Base-by-base conservation (phyloP, 129 eudicot genomes). In the Pseudognaphalium luteoalbum region DNA sequence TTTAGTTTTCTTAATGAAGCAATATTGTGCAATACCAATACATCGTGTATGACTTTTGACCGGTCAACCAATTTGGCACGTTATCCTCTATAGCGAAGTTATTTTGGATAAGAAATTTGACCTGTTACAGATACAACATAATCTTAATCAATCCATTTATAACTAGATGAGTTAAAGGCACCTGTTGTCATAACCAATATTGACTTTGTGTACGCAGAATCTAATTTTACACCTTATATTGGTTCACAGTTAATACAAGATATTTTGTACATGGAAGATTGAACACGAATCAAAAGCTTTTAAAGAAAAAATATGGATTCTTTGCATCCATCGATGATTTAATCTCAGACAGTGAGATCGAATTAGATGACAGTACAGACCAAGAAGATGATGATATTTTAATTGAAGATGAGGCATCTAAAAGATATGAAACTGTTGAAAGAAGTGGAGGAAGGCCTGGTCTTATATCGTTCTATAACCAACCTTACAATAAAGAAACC, bases 401-500 rank as follows among this genome's bases (percentile, higher is more conserved):
- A 32, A 76, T 58, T 35, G 92, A 87, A 79, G 83, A 80, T 32
- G 62, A 30, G 25, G 60, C 83, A 58, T 56, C 87, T 59, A 58
- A 76, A 70, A 75, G 35, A 51, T 84, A 52, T 85, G 68, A 51
- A 44, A 76, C 77, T 15, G 29, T 39, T 50, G 90, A 83, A 71
- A 75, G 79, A 72, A 47, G 81, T 80, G 85, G 78, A 62, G 97
- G 99, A 74, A 91, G 82, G 82, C 93, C 98, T 1, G 99, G 99
- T 33, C 80, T 94, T 34, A 66, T 91, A 44, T 88, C 99, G 32
- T 94, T 91, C 61, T 87, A 89, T 73, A 84, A 77, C 63, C 88
- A 61, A 62, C 80, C 74, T 70, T 74, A 68, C 57, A 75, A 54
- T 79, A 84, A 62, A 60, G 87, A 87, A 63, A 73, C 87, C 1